These are phyloP conservation scores for Pseudogymnoascus sp. DNA, from an alignment of 2,329 filamentous ascomycete species.

Conservation along the genomic window DNA sequence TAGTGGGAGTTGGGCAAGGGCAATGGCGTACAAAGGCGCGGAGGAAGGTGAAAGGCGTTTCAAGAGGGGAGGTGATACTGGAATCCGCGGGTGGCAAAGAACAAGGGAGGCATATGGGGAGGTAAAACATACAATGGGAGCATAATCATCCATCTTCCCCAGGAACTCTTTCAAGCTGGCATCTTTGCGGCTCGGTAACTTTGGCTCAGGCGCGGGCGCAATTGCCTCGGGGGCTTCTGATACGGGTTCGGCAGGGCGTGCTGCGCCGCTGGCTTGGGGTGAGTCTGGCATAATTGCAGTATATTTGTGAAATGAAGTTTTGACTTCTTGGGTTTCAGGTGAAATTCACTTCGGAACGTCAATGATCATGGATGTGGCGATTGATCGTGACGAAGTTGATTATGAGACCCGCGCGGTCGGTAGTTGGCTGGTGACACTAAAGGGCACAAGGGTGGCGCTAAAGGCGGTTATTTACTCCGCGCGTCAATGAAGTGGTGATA, in stretches of 20 bases:
- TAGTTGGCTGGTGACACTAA: slow-evolving; percentile 3
- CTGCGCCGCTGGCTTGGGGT: neutral
- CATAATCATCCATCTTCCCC: slow-evolving; percentile 95
- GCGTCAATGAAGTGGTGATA: neutral
- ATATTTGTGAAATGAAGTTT: neutral
- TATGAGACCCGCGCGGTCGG: slow-evolving; percentile 2
- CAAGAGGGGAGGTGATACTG: neutral
- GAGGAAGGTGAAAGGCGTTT: neutral
- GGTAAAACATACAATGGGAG: slow-evolving; percentile 71
- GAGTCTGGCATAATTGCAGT: slow-evolving; percentile 1
- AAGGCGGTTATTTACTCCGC: neutral
- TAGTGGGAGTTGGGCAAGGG: neutral
- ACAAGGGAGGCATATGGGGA: neutral
- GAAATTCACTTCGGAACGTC: neutral
- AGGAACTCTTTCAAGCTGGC: slow-evolving; percentile 87
- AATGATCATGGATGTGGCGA: neutral
- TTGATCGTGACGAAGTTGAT: slow-evolving; percentile 6
- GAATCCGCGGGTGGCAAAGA: neutral
- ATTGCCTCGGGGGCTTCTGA: slow-evolving; percentile 22
- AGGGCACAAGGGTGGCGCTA: neutral
- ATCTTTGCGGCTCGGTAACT: slow-evolving; percentile 78
- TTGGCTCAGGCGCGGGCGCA: slow-evolving; percentile 48
- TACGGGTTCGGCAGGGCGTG: neutral
- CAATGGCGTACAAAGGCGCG: neutral
- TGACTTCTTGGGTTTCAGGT: neutral